These are phyloP conservation scores for Cladobotryum mycophilum DNA, from an alignment of 2,329 filamentous ascomycete species.

Conservation along the genomic window DNA sequence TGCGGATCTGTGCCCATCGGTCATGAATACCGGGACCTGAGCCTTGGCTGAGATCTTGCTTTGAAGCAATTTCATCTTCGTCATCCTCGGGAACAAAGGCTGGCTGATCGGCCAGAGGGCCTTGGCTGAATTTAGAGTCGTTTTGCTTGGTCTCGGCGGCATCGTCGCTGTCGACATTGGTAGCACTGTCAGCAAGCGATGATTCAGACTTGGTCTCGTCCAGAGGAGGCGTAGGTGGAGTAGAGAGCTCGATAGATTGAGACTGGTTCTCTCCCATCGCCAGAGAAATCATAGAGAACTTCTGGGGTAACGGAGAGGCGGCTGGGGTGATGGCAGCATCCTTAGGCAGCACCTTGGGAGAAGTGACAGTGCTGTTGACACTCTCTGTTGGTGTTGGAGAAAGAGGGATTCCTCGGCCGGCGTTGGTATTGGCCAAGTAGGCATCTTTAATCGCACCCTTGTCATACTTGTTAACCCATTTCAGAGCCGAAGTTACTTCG, in stretches of 20 bases:
- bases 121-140: conserved; percentile 73
- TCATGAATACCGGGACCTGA: conserved; percentile 48
- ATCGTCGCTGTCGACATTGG: conserved; percentile 55
- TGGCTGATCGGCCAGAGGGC: conserved; percentile 78
- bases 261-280: conserved; percentile 1
- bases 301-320: conserved; percentile 4
- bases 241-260: background rate
- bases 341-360: conserved; percentile 39
- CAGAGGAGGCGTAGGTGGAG: conserved; percentile 18
- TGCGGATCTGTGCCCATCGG: conserved; percentile 92
- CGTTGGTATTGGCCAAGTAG: conserved; percentile 70
- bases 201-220: background rate
- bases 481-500: conserved; percentile 89
- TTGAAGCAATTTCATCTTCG: conserved; percentile 42
- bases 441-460: conserved; percentile 77
- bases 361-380: conserved; percentile 19
- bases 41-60: conserved; percentile 29
- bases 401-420: conserved; percentile 56
- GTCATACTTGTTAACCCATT: conserved; percentile 95
- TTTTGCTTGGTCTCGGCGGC: conserved; percentile 53
- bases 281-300: conserved; percentile 20
- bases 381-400: conserved; percentile 9
- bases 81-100: conserved; percentile 65
- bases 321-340: conserved; percentile 17
- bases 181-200: conserved; percentile 35